Percentiles rank a stretch among this genome's conserved stretches.
Conservation (phyloP, 345 rosid species). For the Lepidium sativum region DNA sequence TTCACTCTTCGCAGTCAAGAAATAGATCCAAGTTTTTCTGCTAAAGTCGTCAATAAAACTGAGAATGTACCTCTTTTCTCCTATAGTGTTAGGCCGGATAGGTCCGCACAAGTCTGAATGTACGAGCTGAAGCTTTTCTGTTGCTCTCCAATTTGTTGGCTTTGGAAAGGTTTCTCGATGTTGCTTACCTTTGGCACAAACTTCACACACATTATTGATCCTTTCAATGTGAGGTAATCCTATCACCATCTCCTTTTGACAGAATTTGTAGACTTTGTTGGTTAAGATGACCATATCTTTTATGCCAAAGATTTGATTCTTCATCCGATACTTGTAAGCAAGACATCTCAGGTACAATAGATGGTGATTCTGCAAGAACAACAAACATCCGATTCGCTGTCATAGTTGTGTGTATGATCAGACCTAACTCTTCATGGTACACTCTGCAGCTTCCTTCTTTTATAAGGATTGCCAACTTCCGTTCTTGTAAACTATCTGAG, state of each 20-base stretch:
- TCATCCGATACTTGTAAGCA: background rate
- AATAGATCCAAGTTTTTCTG: no score
- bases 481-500: background rate
- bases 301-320: background rate
- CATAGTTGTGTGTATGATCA: background rate
- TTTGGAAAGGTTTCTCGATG: background rate
- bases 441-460: background rate
- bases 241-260: background rate
- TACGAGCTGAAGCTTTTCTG: background rate
- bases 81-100: background rate
- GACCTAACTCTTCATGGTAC: background rate
- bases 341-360: no score
- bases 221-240: background rate
- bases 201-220: no score
- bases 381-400: background rate
- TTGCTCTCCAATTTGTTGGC: background rate
- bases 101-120: background rate
- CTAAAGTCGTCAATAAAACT: no score
- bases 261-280: background rate
- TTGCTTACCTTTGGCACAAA: background rate
- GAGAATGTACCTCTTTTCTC: no score
- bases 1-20: no score
- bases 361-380: fast-evolving
- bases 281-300: background rate
- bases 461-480: background rate